Conservation (phyloP, 148 eudicot species). For the Diospyros kaki region DNA sequence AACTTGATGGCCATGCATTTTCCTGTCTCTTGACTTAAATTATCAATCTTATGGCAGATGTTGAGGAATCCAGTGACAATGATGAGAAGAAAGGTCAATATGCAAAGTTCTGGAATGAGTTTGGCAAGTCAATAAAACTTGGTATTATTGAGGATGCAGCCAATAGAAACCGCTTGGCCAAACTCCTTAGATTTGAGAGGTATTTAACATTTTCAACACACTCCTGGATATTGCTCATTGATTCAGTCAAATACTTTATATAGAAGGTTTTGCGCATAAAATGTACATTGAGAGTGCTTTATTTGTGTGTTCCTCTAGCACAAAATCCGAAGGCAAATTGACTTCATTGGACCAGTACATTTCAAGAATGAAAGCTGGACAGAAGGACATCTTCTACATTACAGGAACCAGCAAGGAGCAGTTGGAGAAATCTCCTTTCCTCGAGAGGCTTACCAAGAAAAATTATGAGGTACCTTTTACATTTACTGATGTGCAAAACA, state of each 20-base stretch:
- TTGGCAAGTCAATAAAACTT: conserved; percentile 96
- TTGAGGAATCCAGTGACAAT: conserved; percentile 61
- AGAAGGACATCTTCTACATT: conserved; percentile 93
- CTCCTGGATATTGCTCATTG: background rate
- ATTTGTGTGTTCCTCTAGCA: conserved; percentile 32
- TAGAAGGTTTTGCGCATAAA: background rate
- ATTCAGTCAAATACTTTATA: background rate
- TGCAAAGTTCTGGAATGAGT: conserved; percentile 95
- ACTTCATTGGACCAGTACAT: conserved; percentile 94
- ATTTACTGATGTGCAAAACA: background rate
- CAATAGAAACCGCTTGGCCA: conserved; percentile 93
- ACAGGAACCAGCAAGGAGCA: conserved; percentile 96
- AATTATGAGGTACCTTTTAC: conserved; percentile 61
- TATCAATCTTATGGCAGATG: conserved; percentile 38
- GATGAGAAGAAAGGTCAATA: conserved; percentile 96
- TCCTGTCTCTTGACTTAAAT: background rate
- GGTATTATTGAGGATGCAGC: conserved; percentile 97
- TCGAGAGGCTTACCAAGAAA: conserved; percentile 88
- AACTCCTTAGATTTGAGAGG: conserved; percentile 94
- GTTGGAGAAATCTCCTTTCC: conserved; percentile 97
- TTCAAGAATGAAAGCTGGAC: conserved; percentile 90
- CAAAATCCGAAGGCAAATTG: conserved; percentile 79
- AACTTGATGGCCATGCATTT: background rate
- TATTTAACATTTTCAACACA: conserved; percentile 22
- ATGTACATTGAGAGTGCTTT: background rate